Evolutionary conservation across 495 filamentous ascomycete species (phyloP).

Genomic region (Talaromyces stipitatus): DNA sequence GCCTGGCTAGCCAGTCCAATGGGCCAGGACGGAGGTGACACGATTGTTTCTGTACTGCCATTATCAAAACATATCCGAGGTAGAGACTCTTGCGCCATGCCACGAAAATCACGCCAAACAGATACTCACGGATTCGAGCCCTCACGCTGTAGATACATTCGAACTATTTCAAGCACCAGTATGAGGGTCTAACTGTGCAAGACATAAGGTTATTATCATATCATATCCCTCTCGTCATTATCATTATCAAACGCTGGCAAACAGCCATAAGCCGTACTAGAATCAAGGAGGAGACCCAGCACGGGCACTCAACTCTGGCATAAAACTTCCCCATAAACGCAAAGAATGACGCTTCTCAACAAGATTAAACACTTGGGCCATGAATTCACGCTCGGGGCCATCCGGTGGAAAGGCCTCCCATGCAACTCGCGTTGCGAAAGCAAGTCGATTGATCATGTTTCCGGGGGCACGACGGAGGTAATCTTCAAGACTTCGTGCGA

Average conservation of each 20-base stretch:
- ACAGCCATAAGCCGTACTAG: not conserved
- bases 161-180: too few species aligned
- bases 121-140: too few species aligned
- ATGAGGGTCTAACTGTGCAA: too few species aligned
- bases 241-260: not conserved
- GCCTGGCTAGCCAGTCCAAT: too few species aligned
- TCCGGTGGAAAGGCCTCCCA: conserved; percentile 35
- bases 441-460: conserved; percentile 43
- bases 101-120: too few species aligned
- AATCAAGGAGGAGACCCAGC: conserved; percentile 15
- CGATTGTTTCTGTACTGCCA: too few species aligned
- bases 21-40: too few species aligned
- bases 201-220: too few species aligned
- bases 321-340: conserved; percentile 32
- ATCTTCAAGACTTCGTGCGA: conserved; percentile 34
- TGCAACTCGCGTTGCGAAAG: conserved; percentile 33
- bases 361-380: conserved; percentile 31
- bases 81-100: too few species aligned
- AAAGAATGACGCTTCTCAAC: conserved; percentile 33
- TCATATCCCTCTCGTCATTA: too few species aligned
- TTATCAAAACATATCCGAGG: too few species aligned
- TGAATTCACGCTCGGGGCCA: conserved; percentile 30
- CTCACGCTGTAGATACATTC: too few species aligned
- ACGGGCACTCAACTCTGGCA: conserved; percentile 30
- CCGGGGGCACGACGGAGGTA: conserved; percentile 33